Evolutionary conservation across 352 stramenopile species (phyloP).

Genomic region (Elongisporangium prolatum): DNA sequence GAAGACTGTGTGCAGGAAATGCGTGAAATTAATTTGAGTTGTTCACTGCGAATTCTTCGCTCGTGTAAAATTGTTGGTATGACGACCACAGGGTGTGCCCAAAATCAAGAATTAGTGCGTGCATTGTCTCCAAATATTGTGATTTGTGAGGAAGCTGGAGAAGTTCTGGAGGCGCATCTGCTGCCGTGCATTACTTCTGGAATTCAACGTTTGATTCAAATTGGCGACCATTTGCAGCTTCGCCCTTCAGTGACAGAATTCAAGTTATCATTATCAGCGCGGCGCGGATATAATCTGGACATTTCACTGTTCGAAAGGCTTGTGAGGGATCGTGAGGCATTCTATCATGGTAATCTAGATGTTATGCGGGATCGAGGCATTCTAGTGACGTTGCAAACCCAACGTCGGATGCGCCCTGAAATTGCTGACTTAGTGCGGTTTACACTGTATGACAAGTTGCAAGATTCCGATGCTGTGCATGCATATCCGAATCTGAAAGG

Average conservation of each 20-base stretch:
- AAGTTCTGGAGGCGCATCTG: slow-evolving; percentile 78
- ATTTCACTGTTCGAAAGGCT: slow-evolving; percentile 84
- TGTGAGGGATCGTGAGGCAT: slow-evolving; percentile 16
- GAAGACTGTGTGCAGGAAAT: slow-evolving; percentile 22
- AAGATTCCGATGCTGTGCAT: not conserved
- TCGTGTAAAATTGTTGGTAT: slow-evolving; percentile 66
- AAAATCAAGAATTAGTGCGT: slow-evolving; percentile 59
- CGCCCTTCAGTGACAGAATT: slow-evolving; percentile 72
- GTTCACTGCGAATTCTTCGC: slow-evolving; percentile 21
- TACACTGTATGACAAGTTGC: not conserved
- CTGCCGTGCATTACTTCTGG: slow-evolving; percentile 48
- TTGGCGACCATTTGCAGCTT: slow-evolving; percentile 87
- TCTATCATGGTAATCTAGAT: slow-evolving; percentile 16
- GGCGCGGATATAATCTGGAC: slow-evolving; percentile 64
- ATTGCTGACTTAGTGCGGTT: slow-evolving; percentile 71
- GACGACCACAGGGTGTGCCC: slow-evolving; percentile 79
- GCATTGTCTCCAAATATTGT: slow-evolving; percentile 60
- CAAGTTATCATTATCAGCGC: slow-evolving; percentile 61
- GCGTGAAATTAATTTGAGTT: slow-evolving; percentile 20
- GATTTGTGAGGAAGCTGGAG: slow-evolving; percentile 84
- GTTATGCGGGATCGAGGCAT: slow-evolving; percentile 4
- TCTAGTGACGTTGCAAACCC: slow-evolving; percentile 53
- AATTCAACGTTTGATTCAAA: slow-evolving; percentile 82
- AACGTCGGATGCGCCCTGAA: slow-evolving; percentile 76
- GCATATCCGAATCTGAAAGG: not conserved